These are phyloP conservation scores for Pseudohyphozyma bogoriensis DNA, from an alignment of 768 basidiomycete species.

Conservation along the genomic window DNA sequence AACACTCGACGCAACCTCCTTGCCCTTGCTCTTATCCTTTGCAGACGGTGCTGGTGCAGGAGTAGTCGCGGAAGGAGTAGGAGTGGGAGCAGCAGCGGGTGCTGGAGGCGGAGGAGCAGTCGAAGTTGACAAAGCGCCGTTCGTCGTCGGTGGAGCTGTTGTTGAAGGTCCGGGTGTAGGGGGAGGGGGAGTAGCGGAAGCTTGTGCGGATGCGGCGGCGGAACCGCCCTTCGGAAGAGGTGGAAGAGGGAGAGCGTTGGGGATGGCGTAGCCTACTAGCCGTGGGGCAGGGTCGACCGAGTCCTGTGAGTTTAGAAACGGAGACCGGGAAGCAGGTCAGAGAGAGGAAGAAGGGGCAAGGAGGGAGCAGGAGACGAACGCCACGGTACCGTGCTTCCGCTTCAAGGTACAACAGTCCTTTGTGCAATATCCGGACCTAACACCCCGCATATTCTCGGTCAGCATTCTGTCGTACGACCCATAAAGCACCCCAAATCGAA, in stretches of 20 bases:
- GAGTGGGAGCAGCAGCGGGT: neutral
- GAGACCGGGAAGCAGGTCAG: no score
- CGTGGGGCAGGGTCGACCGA: neutral
- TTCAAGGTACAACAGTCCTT: constrained; percentile 31
- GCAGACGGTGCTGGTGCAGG: neutral
- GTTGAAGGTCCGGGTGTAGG: neutral
- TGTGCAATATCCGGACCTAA: constrained; percentile 32
- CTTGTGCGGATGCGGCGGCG: no score
- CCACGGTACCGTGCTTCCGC: constrained; percentile 29
- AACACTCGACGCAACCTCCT: neutral
- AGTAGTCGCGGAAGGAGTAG: neutral
- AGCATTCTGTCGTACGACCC: no score
- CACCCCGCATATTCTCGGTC: no score
- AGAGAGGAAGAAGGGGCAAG: neutral
- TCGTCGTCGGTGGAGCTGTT: neutral
- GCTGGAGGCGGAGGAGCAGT: no score
- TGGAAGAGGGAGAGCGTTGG: constrained; percentile 25
- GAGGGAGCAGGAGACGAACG: neutral
- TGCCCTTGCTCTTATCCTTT: constrained; percentile 8
- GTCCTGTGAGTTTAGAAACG: neutral
- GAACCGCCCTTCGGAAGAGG: constrained; percentile 26
- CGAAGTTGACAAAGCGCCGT: no score
- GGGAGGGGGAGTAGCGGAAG: constrained; percentile 13
- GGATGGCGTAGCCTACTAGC: constrained; percentile 27
- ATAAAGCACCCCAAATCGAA: no score